Evolutionary conservation across 2,329 filamentous ascomycete genomes (phyloP).

Genomic region (Fusarium decemcellulare): DNA sequence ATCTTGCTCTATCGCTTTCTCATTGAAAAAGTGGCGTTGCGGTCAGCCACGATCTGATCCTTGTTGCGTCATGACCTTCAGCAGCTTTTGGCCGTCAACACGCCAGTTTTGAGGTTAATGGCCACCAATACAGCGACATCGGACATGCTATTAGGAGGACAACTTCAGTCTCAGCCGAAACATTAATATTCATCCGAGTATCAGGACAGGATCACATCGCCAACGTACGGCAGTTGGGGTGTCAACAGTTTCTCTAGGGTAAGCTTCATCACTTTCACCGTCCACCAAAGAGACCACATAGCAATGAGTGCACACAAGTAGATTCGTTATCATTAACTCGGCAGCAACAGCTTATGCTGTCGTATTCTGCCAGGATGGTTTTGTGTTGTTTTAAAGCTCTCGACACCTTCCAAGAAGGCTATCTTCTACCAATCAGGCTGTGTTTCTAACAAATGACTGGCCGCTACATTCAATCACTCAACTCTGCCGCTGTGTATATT

Average conservation of each 20-base stretch:
- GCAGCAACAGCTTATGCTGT: constrained; percentile 12
- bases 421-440: constrained; percentile 25
- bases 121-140: constrained; percentile 5
- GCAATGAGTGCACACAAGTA: constrained; percentile 12
- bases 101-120: not conserved
- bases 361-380: constrained; percentile 11
- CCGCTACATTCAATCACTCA: constrained; percentile 21
- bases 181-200: not conserved
- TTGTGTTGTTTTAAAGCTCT: constrained; percentile 21
- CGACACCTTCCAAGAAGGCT: constrained; percentile 5
- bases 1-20: not conserved
- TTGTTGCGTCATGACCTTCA: not conserved
- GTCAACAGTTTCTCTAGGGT: not conserved
- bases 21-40: not conserved
- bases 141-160: not conserved
- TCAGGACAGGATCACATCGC: not conserved
- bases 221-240: not conserved
- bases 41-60: not conserved
- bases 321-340: constrained; percentile 35
- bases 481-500: constrained; percentile 5
- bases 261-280: not conserved
- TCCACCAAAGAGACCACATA: not conserved
- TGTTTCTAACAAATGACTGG: constrained; percentile 20
- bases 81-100: not conserved
- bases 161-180: not conserved